Evolutionary conservation across 2,329 filamentous ascomycete genomes (phyloP).

Genomic region (Tolypocladium nubicola): DNA sequence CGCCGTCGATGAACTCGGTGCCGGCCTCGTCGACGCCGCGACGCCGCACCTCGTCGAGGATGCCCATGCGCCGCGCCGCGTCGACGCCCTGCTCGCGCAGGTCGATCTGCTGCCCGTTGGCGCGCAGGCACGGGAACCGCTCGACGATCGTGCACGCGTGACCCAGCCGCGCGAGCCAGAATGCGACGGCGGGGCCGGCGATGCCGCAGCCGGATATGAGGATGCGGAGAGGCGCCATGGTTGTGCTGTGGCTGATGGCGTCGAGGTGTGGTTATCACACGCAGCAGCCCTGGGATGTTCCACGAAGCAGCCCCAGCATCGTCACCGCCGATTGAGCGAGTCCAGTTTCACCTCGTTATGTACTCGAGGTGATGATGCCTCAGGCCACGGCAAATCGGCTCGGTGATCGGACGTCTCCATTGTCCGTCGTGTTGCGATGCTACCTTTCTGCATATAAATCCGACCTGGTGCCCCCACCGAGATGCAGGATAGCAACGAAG

Average conservation of each 20-base stretch:
- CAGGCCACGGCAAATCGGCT: not conserved
- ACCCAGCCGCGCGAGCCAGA: constrained; percentile 25
- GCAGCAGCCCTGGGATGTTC: no score
- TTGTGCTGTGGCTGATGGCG: not conserved
- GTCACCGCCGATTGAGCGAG: not conserved
- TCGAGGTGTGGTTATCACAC: not conserved
- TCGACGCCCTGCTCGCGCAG: constrained; percentile 30
- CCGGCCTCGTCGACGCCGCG: constrained; percentile 37
- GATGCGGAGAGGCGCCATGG: constrained; percentile 27
- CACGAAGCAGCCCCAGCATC: not conserved
- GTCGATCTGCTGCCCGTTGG: constrained; percentile 34
- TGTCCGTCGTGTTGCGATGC: not conserved
- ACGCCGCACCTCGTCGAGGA: constrained; percentile 23
- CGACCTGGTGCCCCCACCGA: not conserved
- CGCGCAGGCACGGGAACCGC: constrained; percentile 23
- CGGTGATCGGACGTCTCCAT: not conserved
- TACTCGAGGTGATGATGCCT: not conserved
- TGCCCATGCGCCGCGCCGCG: constrained; percentile 26
- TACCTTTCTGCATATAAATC: not conserved
- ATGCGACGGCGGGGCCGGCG: constrained; percentile 31
- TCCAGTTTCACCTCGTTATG: not conserved
- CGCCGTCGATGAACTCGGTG: constrained; percentile 30
- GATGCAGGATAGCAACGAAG: not conserved
- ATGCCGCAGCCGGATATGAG: constrained; percentile 38
- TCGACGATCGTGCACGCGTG: constrained; percentile 33